Evolutionary conservation across 2,329 filamentous ascomycete genomes (phyloP), one percentile per base, ranked within the genome.

Genomic region (Penicillium polonicum): DNA sequence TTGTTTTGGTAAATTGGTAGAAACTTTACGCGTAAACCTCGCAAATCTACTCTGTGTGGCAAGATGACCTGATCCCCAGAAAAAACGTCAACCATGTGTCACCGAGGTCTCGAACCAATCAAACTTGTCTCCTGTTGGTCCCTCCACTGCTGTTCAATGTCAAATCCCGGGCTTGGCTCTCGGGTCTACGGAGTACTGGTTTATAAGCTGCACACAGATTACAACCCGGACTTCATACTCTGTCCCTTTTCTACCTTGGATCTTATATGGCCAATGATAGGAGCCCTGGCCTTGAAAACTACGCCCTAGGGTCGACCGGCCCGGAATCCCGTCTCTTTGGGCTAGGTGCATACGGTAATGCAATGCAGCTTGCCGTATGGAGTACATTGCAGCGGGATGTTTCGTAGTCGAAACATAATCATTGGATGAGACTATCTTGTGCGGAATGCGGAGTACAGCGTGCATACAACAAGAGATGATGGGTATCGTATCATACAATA

Each of bases 341-440:
- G 56, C 61, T 57, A 56, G 54, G 41, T 65, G 65, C 63, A 66
- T 60, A 48, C 29, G 54, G 58, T 49, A 63, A 65, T 67, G 62
- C 58, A 63, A 63, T 67, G 63, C 62, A 64, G 55, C 55, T 56
- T 61, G 39, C 65, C 62, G 60, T 55, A 63, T 65, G 58, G 58
- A 62, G 60, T 59, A 58, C 52, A 52, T 44, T 54, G 52, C 57
- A 50, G 61, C 64, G 57, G 60, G 38, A 33, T 44, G 9, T 44
- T 12, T 52, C 6, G n/a, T 41, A 51, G 60, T 63, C 59, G 55
- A 60, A 45, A 57, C 43, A 60, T 36, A 27, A 51, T 61, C 39
- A 36, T 39, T 48, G 52, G 35, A 19, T 44, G 25, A 43, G 41
- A 15, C 2, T 31, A 15, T 33, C 6, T 46, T 17, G 19, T 46